Percentiles rank a stretch among this genome's conserved stretches.
Evolutionary conservation across 495 filamentous ascomycete genomes (phyloP).

Genomic region (Daldinia grandis): DNA sequence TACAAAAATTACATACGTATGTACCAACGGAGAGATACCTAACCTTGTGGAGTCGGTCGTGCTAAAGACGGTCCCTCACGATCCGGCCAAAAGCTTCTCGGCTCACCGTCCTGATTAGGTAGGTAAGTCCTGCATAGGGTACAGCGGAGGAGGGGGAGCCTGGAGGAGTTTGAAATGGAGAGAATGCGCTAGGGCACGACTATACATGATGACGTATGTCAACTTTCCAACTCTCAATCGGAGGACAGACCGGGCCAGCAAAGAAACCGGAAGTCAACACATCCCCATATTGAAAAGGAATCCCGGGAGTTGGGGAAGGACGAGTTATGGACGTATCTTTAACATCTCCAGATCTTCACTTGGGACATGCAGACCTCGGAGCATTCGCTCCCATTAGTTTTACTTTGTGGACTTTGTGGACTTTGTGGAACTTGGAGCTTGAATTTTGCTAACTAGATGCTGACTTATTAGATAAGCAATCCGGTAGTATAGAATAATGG

Average conservation of each 20-base stretch:
- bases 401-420: neutral
- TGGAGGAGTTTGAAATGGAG: neutral
- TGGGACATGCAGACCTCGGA: neutral
- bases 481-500: too few species aligned
- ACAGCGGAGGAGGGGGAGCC: neutral
- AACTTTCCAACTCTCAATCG: constrained; percentile 5
- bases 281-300: neutral
- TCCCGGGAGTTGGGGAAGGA: constrained; percentile 15
- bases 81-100: constrained; percentile 21
- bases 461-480: constrained; percentile 1
- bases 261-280: neutral
- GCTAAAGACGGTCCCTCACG: constrained; percentile 18
- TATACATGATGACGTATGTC: constrained; percentile 25
- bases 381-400: neutral
- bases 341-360: neutral
- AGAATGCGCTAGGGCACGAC: neutral
- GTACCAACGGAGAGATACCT: constrained; percentile 9
- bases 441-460: neutral
- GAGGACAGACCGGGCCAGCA: constrained; percentile 4
- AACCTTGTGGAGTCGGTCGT: neutral
- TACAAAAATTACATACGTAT: constrained; percentile 1
- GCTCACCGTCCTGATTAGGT: constrained; percentile 31
- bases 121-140: constrained; percentile 7
- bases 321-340: neutral
- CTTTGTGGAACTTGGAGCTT: neutral